Evolutionary conservation across 2,329 filamentous ascomycete species (phyloP), one percentile per base, ranked within the genome.

Genomic region (Talaromyces sp.): DNA sequence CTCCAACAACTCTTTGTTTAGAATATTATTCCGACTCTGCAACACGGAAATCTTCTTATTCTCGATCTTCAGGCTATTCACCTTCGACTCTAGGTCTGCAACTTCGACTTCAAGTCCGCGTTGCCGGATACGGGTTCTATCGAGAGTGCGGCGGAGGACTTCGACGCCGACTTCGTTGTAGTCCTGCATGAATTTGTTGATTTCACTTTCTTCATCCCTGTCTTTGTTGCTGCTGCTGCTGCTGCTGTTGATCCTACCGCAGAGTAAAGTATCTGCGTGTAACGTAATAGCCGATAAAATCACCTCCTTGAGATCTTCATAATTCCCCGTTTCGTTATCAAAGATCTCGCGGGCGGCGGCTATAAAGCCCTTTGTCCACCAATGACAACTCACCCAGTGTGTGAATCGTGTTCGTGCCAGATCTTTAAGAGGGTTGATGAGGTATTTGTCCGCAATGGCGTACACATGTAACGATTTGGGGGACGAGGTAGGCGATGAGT

Each of bases 361-460:
- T 6, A 67, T 54, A 27, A 68, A 68, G 7, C 62, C 45, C 1
- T 9, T 37, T 10, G 58, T 63, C 31, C 50, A 64, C 65, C 65
- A 68, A 33, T 68, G 65, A n/a, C 54, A 39, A 13, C 43, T 39
- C 10, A 52, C 62, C 67, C 67, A 68, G 22, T 57, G 49, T 17
- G 62, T 43, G 60, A 68, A 68, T 17, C 65, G 54, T 13, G 47
- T 56, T 13, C 56, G 65, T 8, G 67, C 67, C 10, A 65, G 41
- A 9, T 65, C 59, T 41, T 67, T 67, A 0, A 68, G 67, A 8
- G 65, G 60, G 10, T 33, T 35, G 9, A 68, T 65, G 7, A 67
- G 59, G 22, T 65, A 68, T 62, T 68, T 68, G 52, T 68, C 67
- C 22, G 67, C 67, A 7, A 68, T 65, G 25, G 67, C 65, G 59